These are phyloP conservation scores for Leishmania tropica DNA, from an alignment of 208 protist species.

Conservation along the genomic window DNA sequence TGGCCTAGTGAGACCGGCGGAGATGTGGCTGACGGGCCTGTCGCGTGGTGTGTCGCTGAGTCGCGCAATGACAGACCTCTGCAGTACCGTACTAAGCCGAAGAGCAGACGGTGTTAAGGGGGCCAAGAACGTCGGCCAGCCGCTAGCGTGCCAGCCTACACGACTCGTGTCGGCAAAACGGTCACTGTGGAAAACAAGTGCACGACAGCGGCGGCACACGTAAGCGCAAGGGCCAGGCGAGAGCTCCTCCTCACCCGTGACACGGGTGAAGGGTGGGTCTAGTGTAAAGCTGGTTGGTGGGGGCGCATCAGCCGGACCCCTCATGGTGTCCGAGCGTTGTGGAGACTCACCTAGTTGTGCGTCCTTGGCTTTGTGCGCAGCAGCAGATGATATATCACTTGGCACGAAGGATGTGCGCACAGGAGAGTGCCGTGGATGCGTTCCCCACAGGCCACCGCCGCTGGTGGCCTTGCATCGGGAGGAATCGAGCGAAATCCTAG, in stretches of 20 bases:
- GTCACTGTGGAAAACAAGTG: conserved; percentile 36
- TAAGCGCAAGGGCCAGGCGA: conserved; percentile 20
- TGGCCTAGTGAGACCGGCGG: not conserved
- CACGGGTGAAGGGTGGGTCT: conserved; percentile 56
- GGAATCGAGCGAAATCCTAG: not conserved
- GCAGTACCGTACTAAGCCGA: conserved; percentile 29
- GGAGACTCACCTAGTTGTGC: not conserved
- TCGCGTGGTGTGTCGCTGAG: not conserved
- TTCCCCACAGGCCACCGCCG: not conserved
- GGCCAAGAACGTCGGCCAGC: conserved; percentile 57
- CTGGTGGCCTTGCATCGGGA: not conserved
- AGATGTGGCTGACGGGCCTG: not conserved
- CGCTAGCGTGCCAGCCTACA: conserved; percentile 30
- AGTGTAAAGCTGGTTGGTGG: conserved; percentile 17
- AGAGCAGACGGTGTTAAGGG: conserved; percentile 16
- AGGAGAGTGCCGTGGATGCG: not conserved
- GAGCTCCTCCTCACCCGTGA: conserved; percentile 33
- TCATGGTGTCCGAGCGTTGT: not conserved
- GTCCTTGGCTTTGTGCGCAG: not conserved
- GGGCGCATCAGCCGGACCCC: not conserved
- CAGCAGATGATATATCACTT: not conserved
- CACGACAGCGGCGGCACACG: conserved; percentile 33
- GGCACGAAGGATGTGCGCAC: not conserved
- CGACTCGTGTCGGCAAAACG: conserved; percentile 18
- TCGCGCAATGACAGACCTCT: conserved; percentile 24